phyloP scores from a whole-genome alignment of 2,329 filamentous ascomycete genomes.

The Aspergillus proliferans region DNA sequence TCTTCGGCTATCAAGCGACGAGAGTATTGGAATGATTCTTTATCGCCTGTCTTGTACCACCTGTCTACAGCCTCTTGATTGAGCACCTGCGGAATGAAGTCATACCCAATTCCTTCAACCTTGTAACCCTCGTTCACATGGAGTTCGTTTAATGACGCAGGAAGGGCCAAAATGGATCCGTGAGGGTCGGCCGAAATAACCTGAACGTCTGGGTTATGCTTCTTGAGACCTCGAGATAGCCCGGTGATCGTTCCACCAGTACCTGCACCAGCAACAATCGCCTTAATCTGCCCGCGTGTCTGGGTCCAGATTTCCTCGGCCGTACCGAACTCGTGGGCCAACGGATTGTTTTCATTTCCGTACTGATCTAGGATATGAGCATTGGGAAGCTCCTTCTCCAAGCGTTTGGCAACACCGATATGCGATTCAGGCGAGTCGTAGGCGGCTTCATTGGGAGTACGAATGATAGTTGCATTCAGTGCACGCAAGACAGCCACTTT shows the following conservation, averaged over 20 bases:
- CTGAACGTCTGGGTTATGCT: slow-evolving; percentile 79
- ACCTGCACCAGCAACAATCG: slow-evolving; percentile 83
- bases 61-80: slow-evolving; percentile 73
- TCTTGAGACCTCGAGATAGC: slow-evolving; percentile 74
- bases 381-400: slow-evolving; percentile 94
- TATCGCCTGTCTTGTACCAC: slow-evolving; percentile 98
- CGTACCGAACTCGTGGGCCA: slow-evolving; percentile 88
- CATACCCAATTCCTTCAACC: slow-evolving; percentile 97
- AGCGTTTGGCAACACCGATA: slow-evolving; percentile 83
- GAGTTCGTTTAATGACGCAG: slow-evolving; percentile 70
- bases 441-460: slow-evolving; percentile 91
- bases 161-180: slow-evolving; percentile 83
- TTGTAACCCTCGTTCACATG: slow-evolving; percentile 83
- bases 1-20: slow-evolving; percentile 88
- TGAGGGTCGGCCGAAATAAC: slow-evolving; percentile 88
- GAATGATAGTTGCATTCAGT: slow-evolving; percentile 92
- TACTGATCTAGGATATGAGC: slow-evolving; percentile 98
- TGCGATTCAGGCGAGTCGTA: slow-evolving; percentile 94
- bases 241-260: slow-evolving; percentile 95
- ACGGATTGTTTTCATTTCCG: slow-evolving; percentile 81
- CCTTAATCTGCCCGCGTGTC: slow-evolving; percentile 73
- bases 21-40: slow-evolving; percentile 85
- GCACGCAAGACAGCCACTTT: slow-evolving; percentile 94
- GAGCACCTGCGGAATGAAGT: slow-evolving; percentile 93
- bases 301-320: slow-evolving; percentile 95